Conservation (phyloP, 495 filamentous ascomycete species). For the Bryoglossum gracile region DNA sequence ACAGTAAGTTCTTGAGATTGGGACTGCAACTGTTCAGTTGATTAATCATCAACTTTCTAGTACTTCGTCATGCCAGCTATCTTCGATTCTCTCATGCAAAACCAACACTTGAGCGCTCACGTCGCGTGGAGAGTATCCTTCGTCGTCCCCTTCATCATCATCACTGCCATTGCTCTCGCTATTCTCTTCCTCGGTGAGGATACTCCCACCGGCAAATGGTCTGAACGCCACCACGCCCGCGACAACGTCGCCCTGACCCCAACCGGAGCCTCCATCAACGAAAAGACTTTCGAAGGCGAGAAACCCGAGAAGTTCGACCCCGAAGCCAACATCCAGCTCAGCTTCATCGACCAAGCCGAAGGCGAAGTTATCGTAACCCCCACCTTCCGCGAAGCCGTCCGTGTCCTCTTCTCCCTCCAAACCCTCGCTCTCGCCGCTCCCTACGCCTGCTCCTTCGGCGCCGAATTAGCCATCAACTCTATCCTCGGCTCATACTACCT, state of each 20-base stretch:
- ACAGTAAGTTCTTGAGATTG: slow-evolving; percentile 39
- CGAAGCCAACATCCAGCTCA: slow-evolving; percentile 23
- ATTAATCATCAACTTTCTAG: neutral
- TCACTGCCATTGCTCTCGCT: slow-evolving; percentile 51
- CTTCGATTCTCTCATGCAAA: slow-evolving; percentile 63
- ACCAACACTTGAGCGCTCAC: slow-evolving; percentile 51
- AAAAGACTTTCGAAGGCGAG: slow-evolving; percentile 17
- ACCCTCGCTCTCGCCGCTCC: slow-evolving; percentile 57
- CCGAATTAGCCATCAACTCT: slow-evolving; percentile 78
- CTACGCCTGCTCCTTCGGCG: slow-evolving; percentile 81
- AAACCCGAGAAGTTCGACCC: slow-evolving; percentile 23
- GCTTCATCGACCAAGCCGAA: slow-evolving; percentile 42
- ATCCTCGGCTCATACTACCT: slow-evolving; percentile 74
- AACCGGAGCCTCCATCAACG: slow-evolving; percentile 5
- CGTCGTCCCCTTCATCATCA: slow-evolving; percentile 72
- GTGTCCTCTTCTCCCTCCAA: slow-evolving; percentile 56
- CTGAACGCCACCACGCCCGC: slow-evolving; percentile 32
- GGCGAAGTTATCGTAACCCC: slow-evolving; percentile 63
- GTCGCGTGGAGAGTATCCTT: slow-evolving; percentile 80
- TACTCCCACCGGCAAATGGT: slow-evolving; percentile 76
- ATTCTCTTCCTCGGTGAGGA: slow-evolving; percentile 73
- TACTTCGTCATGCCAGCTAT: slow-evolving; percentile 88
- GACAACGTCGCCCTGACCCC: slow-evolving; percentile 25
- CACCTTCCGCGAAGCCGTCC: slow-evolving; percentile 49
- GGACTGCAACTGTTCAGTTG: neutral